Conservation (phyloP, 495 filamentous ascomycete genomes). For the Penicillium nucicola region DNA sequence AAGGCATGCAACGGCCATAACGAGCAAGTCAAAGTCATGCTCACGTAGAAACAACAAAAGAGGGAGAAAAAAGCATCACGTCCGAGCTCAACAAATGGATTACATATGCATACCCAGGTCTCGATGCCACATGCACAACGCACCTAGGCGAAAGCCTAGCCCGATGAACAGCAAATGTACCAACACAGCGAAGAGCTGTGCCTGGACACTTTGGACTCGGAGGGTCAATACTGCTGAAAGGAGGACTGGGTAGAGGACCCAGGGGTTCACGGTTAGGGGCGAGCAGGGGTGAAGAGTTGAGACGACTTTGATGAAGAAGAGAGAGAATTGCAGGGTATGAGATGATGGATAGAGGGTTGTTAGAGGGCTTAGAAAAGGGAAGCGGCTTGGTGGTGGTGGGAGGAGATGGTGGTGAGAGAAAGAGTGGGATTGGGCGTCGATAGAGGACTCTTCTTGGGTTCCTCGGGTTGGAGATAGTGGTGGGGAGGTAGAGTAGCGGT, state of each 20-base stretch:
- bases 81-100: background rate
- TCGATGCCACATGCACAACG: slow-evolving; percentile 35
- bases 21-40: no score
- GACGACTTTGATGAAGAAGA: slow-evolving; percentile 57
- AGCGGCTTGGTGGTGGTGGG: slow-evolving; percentile 46
- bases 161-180: slow-evolving; percentile 33
- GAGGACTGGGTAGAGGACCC: slow-evolving; percentile 60
- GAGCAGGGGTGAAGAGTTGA: slow-evolving; percentile 57
- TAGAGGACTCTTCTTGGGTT: slow-evolving; percentile 24
- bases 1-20: no score
- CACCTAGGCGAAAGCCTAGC: slow-evolving; percentile 26
- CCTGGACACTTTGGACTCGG: slow-evolving; percentile 17
- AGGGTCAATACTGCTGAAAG: slow-evolving; percentile 55
- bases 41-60: no score
- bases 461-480: slow-evolving; percentile 21
- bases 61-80: background rate
- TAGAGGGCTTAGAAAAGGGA: slow-evolving; percentile 20
- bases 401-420: slow-evolving; percentile 53
- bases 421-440: slow-evolving; percentile 14
- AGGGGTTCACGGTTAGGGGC: slow-evolving; percentile 56
- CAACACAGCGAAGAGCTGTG: slow-evolving; percentile 24
- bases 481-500: slow-evolving; percentile 26
- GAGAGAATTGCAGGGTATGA: slow-evolving; percentile 29
- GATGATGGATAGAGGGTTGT: slow-evolving; percentile 24
- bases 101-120: background rate